phyloP scores from a whole-genome alignment of 805 yeast genomes.

The Barnettozyma wickerhamii region DNA sequence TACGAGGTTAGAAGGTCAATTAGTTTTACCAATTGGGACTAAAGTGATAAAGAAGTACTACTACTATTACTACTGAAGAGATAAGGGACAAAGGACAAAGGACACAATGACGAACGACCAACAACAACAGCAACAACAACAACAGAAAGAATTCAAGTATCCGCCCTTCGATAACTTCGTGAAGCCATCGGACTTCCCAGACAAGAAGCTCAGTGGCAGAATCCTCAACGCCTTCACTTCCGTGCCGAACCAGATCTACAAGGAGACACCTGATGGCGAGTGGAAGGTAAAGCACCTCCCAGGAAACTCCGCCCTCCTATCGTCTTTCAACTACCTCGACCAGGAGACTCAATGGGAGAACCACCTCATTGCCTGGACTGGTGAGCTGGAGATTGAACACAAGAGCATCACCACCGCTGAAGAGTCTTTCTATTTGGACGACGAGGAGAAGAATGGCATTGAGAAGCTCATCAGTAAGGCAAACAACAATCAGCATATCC shows the following conservation, averaged over 20 bases:
- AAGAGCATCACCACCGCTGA: conserved; percentile 23
- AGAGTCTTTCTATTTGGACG: conserved; percentile 59
- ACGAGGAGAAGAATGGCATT: conserved; percentile 47
- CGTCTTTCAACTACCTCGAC: conserved; percentile 62
- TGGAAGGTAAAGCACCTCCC: conserved; percentile 54
- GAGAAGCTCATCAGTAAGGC: conserved; percentile 44
- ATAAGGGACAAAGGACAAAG: no score
- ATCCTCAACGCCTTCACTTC: conserved; percentile 63
- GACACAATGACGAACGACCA: conserved; percentile 5
- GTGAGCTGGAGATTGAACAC: conserved; percentile 51
- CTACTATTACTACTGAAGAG: no score
- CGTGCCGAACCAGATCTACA: conserved; percentile 59
- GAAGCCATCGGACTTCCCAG: conserved; percentile 22
- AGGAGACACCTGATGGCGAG: conserved; percentile 31
- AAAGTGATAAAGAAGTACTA: no score
- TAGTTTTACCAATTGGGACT: no score
- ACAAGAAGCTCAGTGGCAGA: conserved; percentile 43
- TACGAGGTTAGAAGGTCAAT: no score
- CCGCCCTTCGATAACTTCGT: conserved; percentile 17
- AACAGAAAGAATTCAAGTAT: conserved; percentile 1
- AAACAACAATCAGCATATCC: conserved; percentile 49
- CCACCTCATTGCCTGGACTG: conserved; percentile 92
- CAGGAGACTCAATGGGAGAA: conserved; percentile 80
- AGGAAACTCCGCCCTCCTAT: conserved; percentile 82
- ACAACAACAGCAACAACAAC: no score